A percentile compares a stretch with the other conserved stretches of the same genome.
Conservation (phyloP, 2,329 filamentous ascomycete genomes). For the Monosporascus sp. region DNA sequence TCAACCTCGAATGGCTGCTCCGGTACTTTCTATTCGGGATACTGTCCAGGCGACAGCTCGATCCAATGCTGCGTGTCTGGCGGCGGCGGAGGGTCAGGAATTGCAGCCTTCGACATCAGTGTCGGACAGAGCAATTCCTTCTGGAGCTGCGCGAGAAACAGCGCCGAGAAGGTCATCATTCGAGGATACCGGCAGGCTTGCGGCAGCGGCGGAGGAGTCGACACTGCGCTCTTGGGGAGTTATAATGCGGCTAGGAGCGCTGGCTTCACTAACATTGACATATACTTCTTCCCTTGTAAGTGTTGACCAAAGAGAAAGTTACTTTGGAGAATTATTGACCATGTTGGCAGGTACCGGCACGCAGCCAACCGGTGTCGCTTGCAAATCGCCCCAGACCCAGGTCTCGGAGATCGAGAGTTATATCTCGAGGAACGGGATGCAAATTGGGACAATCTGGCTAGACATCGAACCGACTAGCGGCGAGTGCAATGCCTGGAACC, state of each 20-base stretch:
- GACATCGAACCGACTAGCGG: background rate
- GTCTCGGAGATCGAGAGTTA: background rate
- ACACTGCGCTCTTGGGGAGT: background rate
- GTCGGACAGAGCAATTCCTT: background rate
- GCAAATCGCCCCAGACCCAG: background rate
- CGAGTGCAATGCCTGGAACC: background rate
- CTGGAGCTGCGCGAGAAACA: background rate
- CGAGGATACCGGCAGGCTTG: background rate
- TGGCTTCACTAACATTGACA: background rate
- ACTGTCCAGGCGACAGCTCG: background rate
- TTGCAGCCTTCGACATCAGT: background rate
- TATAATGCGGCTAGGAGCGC: background rate
- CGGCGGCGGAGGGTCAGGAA: background rate
- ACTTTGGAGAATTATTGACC: background rate
- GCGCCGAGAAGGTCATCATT: background rate
- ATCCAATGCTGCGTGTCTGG: background rate
- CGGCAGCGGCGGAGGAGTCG: background rate
- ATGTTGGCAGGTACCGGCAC: background rate
- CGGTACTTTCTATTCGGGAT: background rate
- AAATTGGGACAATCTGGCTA: background rate
- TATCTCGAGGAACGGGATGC: background rate
- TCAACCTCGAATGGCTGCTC: background rate
- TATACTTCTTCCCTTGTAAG: background rate
- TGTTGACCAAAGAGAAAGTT: background rate
- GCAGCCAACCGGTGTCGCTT: background rate